phyloP scores from a whole-genome alignment of 2,329 filamentous ascomycete genomes.

The Blumeriella jaapii region DNA sequence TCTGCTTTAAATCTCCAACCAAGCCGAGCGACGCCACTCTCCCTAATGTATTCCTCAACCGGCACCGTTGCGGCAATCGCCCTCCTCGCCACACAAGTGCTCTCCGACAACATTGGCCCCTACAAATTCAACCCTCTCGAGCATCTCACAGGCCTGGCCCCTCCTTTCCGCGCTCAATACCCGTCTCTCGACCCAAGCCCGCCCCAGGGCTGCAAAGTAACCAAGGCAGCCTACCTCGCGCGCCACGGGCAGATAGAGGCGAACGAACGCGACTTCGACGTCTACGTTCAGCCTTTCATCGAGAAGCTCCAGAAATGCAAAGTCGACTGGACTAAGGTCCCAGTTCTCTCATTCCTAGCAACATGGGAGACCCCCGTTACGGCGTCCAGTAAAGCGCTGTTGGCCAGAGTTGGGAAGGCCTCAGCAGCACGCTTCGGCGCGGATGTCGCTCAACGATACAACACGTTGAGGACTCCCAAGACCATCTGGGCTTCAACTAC shows the following conservation, averaged over 20 bases:
- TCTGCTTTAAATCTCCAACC: not conserved
- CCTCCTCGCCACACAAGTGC: conserved; percentile 2
- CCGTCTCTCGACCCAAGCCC: conserved; percentile 35
- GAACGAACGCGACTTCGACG: conserved; percentile 40
- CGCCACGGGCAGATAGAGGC: conserved; percentile 40
- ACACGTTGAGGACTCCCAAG: conserved; percentile 32
- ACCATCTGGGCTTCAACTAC: conserved; percentile 41
- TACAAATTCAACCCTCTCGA: conserved; percentile 36
- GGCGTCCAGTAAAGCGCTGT: conserved; percentile 20
- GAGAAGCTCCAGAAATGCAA: conserved; percentile 38
- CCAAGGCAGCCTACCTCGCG: conserved; percentile 36
- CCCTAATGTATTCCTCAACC: conserved; percentile 1
- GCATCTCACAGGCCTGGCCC: conserved; percentile 38
- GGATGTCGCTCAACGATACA: conserved; percentile 22
- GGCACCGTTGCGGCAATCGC: conserved; percentile 9
- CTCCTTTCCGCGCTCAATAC: conserved; percentile 37
- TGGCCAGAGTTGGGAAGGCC: conserved; percentile 19
- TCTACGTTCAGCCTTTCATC: conserved; percentile 38
- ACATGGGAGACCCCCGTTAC: conserved; percentile 22
- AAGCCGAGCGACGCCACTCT: not conserved
- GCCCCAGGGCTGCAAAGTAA: conserved; percentile 39
- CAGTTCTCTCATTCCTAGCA: conserved; percentile 19
- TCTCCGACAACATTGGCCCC: conserved; percentile 12
- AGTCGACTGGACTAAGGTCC: conserved; percentile 33
- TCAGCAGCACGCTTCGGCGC: conserved; percentile 22